These are phyloP conservation scores for Xylaria polymorpha DNA, from an alignment of 2,329 filamentous ascomycete species.

Conservation along the genomic window DNA sequence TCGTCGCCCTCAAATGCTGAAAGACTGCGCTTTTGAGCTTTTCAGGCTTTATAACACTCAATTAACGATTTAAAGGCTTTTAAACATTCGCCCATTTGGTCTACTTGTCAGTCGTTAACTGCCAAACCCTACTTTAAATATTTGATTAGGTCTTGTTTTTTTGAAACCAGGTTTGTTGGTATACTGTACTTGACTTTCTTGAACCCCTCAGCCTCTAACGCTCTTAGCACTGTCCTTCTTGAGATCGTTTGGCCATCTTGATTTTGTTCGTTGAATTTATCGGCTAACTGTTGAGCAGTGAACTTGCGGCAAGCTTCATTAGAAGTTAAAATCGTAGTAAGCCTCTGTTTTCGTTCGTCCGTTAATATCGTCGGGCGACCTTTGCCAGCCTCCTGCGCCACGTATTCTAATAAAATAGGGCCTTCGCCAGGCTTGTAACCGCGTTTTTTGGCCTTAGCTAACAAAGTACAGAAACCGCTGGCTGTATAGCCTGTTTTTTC, in stretches of 20 bases:
- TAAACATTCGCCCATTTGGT: neutral
- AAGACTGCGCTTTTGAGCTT: neutral
- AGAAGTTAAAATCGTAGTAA: neutral
- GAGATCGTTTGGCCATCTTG: neutral
- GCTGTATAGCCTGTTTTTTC: conserved; percentile 20
- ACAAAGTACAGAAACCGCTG: neutral
- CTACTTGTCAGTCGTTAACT: neutral
- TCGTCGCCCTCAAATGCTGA: too few species aligned
- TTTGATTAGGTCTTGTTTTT: neutral
- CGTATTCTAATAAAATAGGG: conserved; percentile 11
- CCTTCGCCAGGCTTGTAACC: conserved; percentile 20
- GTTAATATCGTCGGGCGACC: neutral
- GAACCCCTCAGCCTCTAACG: neutral
- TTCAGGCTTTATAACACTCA: neutral
- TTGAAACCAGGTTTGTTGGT: neutral
- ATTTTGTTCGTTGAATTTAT: conserved; percentile 3
- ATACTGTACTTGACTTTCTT: neutral
- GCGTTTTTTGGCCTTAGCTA: conserved; percentile 14
- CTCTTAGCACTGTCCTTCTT: neutral
- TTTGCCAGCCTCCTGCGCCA: neutral
- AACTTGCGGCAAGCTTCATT: conserved; percentile 10
- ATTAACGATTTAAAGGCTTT: neutral
- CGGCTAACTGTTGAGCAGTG: conserved; percentile 12
- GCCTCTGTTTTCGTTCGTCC: neutral
- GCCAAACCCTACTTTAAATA: neutral